Evolutionary conservation across 2,329 filamentous ascomycete species (phyloP).

Genomic region (Ophiostoma australiae): DNA sequence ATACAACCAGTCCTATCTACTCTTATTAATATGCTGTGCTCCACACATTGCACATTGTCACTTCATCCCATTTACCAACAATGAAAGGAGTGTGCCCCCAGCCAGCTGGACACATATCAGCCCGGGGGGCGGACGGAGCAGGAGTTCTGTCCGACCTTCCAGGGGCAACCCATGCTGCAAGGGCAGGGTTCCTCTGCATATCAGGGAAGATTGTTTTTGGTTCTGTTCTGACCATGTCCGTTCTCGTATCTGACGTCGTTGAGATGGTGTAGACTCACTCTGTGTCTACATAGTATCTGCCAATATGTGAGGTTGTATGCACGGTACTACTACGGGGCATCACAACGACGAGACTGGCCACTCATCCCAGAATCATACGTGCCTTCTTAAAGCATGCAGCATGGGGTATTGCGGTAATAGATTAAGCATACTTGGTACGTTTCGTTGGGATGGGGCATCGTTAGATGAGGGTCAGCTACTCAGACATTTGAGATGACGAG

Average conservation of each 20-base stretch:
- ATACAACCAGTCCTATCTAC: not conserved
- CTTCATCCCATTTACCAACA: not conserved
- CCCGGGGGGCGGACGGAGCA: constrained; percentile 1
- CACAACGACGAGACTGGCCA: not conserved
- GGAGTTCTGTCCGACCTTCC: constrained; percentile 5
- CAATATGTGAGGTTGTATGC: not conserved
- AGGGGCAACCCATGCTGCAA: not conserved
- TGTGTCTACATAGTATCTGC: not conserved
- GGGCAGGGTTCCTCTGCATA: not conserved
- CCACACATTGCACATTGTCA: not conserved
- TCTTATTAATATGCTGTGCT: not conserved
- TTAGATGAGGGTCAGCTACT: not conserved
- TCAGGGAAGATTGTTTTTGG: not conserved
- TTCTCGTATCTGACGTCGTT: not conserved
- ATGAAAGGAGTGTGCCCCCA: not conserved
- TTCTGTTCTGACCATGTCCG: not conserved
- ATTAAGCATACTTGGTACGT: not conserved
- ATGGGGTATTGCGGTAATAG: not conserved
- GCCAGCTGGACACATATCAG: not conserved
- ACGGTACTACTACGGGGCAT: not conserved
- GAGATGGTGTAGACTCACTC: not conserved
- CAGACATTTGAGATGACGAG: not conserved
- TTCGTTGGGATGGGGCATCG: not conserved
- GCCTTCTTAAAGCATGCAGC: not conserved
- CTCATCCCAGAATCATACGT: not conserved